Base-by-base conservation (phyloP, 805 yeast genomes). In the Babjeviella inositovora region DNA sequence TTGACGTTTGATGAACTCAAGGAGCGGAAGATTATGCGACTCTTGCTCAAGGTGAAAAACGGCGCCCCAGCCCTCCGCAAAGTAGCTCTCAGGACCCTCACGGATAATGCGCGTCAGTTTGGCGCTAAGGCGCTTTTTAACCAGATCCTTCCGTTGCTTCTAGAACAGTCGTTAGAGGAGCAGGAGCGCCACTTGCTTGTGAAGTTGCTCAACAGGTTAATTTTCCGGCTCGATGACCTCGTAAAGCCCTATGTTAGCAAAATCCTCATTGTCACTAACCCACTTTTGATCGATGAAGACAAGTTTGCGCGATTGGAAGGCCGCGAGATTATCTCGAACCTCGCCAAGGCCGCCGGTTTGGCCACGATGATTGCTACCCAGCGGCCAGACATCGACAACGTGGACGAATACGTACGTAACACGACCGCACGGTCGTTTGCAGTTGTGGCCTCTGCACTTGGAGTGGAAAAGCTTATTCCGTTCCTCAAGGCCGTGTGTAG, bases 131-230 rank as follows among this genome's bases (percentile, higher is more conserved):
- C 69, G 0, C 43, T 85, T 9, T 73, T 85, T 35, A 63, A 68
- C 27, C 71, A 68, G 29, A 56, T 81, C n/a, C 50, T 85, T 9
- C 93, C 95, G 0, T 45, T 87, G 13, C 47, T 85, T 20, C 50
- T 75, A 39, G 94, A 81, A 30, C 69, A 69, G 18, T 45, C 64
- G 4, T 46, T 84, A 14, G 87, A 73, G 32, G 90, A 79, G 22
- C 77, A 70, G 32, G 96, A 87, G 43, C 60, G 93, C 10, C 92
- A 81, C 48, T 43, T 82, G 8, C 51, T 87, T 26, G 76, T 82
- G 8, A 85, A 84, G 42, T 64, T 80, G 6, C 49, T 79, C 8
- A 81, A 72, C 17, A 52, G 94, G 17, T 53, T 81, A 0, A 43
- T 85, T 6, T 68, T 64, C 39, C 70, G 61, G 32, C 48, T 85